Percentiles rank a stretch among this genome's conserved stretches.
Evolutionary conservation across 2,329 filamentous ascomycete species (phyloP).

Genomic region (Beauveria australis): DNA sequence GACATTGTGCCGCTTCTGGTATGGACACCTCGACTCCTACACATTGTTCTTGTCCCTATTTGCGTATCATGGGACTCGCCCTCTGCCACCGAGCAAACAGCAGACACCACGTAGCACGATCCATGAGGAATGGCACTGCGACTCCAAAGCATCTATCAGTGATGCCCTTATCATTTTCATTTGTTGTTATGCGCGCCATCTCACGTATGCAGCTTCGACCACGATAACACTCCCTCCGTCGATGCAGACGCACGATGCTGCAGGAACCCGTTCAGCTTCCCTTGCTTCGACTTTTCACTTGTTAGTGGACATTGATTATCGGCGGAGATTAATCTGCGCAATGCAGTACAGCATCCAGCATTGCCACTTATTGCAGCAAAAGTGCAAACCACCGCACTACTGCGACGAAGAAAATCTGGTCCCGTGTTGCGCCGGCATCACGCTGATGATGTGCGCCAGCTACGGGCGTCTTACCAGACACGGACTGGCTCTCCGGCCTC

Average conservation of each 20-base stretch:
- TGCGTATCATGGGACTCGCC: background rate
- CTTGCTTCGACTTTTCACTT: background rate
- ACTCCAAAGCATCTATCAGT: background rate
- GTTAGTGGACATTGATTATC: background rate
- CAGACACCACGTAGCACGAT: background rate
- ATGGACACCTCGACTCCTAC: too few species aligned
- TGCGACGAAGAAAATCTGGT: background rate
- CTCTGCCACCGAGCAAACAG: background rate
- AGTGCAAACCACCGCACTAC: background rate
- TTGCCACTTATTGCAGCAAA: background rate
- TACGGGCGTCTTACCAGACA: slow-evolving; percentile 1
- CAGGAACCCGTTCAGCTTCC: background rate
- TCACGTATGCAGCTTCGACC: background rate
- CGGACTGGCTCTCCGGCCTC: background rate
- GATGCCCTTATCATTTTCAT: background rate
- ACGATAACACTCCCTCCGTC: background rate
- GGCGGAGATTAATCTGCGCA: background rate
- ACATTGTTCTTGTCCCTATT: too few species aligned
- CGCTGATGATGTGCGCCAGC: background rate
- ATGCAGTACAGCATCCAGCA: background rate
- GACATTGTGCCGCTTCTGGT: too few species aligned
- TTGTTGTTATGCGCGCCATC: background rate
- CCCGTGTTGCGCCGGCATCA: background rate
- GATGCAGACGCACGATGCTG: background rate
- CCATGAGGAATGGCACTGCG: too few species aligned